Evolutionary conservation across 768 basidiomycete species (phyloP).

Genomic region (Naematelia encephala): DNA sequence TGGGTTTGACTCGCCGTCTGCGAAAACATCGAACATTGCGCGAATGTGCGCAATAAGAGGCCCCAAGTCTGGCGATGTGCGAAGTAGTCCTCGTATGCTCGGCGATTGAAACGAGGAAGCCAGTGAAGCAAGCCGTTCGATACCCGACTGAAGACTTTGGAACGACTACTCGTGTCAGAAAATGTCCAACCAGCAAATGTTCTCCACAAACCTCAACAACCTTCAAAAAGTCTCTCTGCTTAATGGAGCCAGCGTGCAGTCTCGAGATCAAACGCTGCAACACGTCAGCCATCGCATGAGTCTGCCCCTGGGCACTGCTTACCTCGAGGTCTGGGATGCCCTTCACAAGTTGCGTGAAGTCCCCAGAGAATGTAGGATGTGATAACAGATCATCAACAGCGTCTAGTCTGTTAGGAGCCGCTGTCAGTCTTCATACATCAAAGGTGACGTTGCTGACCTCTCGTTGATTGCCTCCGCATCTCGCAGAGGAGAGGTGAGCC

Average conservation of each 20-base stretch:
- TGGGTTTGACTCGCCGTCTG: constrained; percentile 36
- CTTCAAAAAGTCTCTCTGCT: constrained; percentile 79
- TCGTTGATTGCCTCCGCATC: constrained; percentile 81
- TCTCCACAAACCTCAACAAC: constrained; percentile 63
- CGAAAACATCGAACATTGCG: constrained; percentile 60
- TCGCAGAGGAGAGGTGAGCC: constrained; percentile 89
- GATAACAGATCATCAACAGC: constrained; percentile 88
- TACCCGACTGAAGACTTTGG: constrained; percentile 65
- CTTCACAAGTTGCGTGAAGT: constrained; percentile 73
- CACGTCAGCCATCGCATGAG: constrained; percentile 9
- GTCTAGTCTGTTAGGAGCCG: constrained; percentile 63
- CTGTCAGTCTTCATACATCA: not conserved
- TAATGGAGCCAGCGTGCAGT: constrained; percentile 88
- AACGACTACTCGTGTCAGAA: constrained; percentile 53
- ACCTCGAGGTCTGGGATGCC: constrained; percentile 67
- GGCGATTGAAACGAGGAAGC: constrained; percentile 73
- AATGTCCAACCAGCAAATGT: not conserved
- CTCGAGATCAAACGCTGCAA: constrained; percentile 89
- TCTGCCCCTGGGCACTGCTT: constrained; percentile 1
- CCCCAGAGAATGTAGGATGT: constrained; percentile 69
- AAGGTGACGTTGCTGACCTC: constrained; percentile 57
- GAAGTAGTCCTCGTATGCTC: constrained; percentile 69
- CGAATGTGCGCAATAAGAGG: constrained; percentile 70
- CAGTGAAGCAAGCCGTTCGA: constrained; percentile 62
- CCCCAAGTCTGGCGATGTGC: constrained; percentile 74